Evolutionary conservation across 768 basidiomycete genomes (phyloP).

Genomic region (Rubroboletus pulcherrimus): DNA sequence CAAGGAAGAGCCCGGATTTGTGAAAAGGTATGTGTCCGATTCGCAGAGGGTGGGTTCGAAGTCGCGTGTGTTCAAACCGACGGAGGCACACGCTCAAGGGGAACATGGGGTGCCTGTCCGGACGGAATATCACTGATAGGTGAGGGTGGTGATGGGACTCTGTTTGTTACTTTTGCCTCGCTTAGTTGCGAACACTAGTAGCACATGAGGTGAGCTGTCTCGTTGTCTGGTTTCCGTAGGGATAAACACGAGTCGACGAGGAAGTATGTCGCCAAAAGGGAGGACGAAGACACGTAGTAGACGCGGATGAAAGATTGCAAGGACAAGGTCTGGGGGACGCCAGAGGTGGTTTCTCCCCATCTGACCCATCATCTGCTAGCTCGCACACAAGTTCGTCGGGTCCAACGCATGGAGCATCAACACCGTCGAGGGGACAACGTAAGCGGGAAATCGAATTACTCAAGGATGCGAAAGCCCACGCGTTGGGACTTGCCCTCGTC

Average conservation of each 20-base stretch:
- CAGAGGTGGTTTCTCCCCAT: neutral
- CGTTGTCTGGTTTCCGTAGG: neutral
- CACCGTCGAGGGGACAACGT: constrained; percentile 3
- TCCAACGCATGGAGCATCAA: constrained; percentile 7
- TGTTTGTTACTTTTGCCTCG: neutral
- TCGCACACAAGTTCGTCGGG: constrained; percentile 5
- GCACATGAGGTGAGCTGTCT: neutral
- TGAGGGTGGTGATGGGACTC: neutral
- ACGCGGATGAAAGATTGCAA: constrained; percentile 9
- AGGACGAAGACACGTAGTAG: constrained; percentile 10
- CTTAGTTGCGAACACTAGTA: neutral
- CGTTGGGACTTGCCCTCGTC: constrained; percentile 1
- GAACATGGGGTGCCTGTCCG: neutral
- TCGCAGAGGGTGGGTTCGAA: no score
- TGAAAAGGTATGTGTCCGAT: constrained; percentile 1
- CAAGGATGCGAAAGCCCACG: constrained; percentile 5
- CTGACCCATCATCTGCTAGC: neutral
- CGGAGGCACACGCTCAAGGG: neutral
- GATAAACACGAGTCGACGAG: neutral
- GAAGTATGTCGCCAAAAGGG: constrained; percentile 7
- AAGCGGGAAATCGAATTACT: constrained; percentile 11
- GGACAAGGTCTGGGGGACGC: constrained; percentile 3
- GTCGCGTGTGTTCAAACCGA: neutral
- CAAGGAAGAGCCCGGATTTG: constrained; percentile 7
- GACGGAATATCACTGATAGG: constrained; percentile 4